phyloP scores from a whole-genome alignment of 768 basidiomycete genomes.

The Phylloporus scabripes region DNA sequence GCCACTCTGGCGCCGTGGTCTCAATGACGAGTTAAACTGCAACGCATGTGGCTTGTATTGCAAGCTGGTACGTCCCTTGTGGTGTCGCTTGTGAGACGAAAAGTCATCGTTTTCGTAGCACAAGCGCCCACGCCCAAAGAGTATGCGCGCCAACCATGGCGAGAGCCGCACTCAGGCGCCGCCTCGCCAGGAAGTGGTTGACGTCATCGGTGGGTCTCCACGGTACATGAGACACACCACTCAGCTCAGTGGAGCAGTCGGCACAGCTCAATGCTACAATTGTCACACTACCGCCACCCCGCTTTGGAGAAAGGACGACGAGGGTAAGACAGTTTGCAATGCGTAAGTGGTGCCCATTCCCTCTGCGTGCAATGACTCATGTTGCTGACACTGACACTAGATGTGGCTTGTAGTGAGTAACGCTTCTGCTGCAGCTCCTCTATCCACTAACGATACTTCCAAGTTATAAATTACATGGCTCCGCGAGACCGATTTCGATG shows the following conservation, averaged over 20 bases:
- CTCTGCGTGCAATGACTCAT: slow-evolving; percentile 11
- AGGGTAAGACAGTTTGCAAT: slow-evolving; percentile 88
- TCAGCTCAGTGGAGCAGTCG: slow-evolving; percentile 27
- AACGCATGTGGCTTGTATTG: slow-evolving; percentile 88
- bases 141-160: slow-evolving; percentile 72
- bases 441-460: slow-evolving; percentile 8
- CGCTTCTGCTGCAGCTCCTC: neutral
- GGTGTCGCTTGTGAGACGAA: no score
- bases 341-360: slow-evolving; percentile 53
- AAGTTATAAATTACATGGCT: slow-evolving; percentile 79
- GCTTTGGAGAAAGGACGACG: slow-evolving; percentile 87
- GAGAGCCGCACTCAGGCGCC: slow-evolving; percentile 62
- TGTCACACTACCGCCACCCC: slow-evolving; percentile 88
- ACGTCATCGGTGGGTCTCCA: slow-evolving; percentile 59
- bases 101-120: slow-evolving; percentile 42
- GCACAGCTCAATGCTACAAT: slow-evolving; percentile 79
- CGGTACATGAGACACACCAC: slow-evolving; percentile 26
- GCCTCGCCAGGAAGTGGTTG: slow-evolving; percentile 65
- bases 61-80: slow-evolving; percentile 55
- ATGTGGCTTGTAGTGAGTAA: slow-evolving; percentile 68
- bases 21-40: slow-evolving; percentile 87
- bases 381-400: slow-evolving; percentile 32
- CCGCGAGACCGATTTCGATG: slow-evolving; percentile 84
- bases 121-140: slow-evolving; percentile 84
- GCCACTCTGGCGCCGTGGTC: slow-evolving; percentile 78